Base-by-base conservation (phyloP, 345 rosid genomes). In the Carallia brachiata region DNA sequence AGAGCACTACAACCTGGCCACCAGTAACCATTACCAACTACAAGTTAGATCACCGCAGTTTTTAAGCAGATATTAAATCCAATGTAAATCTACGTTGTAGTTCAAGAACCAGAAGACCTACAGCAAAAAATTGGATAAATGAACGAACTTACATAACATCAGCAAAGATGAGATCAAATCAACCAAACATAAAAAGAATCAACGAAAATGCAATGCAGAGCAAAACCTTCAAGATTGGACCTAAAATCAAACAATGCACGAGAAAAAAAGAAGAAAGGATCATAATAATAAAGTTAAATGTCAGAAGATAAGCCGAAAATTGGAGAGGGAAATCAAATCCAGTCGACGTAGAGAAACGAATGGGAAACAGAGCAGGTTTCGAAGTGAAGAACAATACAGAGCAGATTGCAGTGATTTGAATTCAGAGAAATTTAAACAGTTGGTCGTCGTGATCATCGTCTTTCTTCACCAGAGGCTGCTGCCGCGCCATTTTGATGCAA, bases 371-470 rank as follows among this genome's bases (percentile, higher is more conserved):
- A 57, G 28, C 34, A 39, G 7, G 17, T 0, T 44, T 44, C 50
- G 50, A 12, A 12, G 50, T 44, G 16, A 44, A 44, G 50, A 44
- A 12, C 12, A 12, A 23, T 16, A 5, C 36, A 7, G 34, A 2
- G 6, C n/a, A 34, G 67, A 23, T 23, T 23, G 23, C 23, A 23
- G 23, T 15, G 56, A 62, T 36, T 17, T 5, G 18, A 27, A 56
- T 7, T 55, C 30, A 5, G 31, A 19, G 59, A 15, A 28, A 56
- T 23, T 23, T 23, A 23, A 56, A 13, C 64, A 96, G 98, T 86
- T 96, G 98, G 64, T 96, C 98, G 82, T 96, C 99, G 70, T 84
- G 95, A 81, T 96, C 99, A 66, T 96, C 99, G 73, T 96, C 97
- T 77, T 96, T 96, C 89, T 96, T 96, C 69, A 90, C 86, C 69